phyloP scores from a whole-genome alignment of 805 yeast genomes.

The Candida boleticola region DNA sequence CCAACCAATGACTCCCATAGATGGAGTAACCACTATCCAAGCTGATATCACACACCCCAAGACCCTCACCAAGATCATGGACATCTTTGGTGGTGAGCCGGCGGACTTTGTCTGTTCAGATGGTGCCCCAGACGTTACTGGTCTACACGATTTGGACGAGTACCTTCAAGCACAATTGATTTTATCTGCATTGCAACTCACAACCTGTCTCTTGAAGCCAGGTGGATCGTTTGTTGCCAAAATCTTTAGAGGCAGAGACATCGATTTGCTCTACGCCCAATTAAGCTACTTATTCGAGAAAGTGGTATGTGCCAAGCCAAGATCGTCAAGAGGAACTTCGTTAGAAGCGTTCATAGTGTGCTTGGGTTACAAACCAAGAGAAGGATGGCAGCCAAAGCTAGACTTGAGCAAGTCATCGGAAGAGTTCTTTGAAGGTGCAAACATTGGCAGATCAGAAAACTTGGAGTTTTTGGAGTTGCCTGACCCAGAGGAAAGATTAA shows the following conservation, averaged over 20 bases:
- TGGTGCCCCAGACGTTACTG: slow-evolving; percentile 99
- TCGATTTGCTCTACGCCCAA: slow-evolving; percentile 91
- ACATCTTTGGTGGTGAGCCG: slow-evolving; percentile 82
- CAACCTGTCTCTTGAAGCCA: slow-evolving; percentile 82
- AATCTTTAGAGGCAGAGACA: slow-evolving; percentile 93
- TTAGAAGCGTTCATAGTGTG: slow-evolving; percentile 94
- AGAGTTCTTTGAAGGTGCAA: slow-evolving; percentile 70
- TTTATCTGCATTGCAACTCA: slow-evolving; percentile 84
- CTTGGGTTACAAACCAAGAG: slow-evolving; percentile 78
- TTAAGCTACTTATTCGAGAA: slow-evolving; percentile 79
- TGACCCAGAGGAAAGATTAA: slow-evolving; percentile 57
- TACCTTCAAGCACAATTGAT: slow-evolving; percentile 94
- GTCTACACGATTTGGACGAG: slow-evolving; percentile 93
- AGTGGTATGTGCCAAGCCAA: slow-evolving; percentile 93
- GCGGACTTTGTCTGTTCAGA: slow-evolving; percentile 97
- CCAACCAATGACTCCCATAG: slow-evolving; percentile 97
- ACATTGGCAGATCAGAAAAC: slow-evolving; percentile 54
- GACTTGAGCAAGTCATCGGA: slow-evolving; percentile 64
- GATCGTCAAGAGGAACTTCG: slow-evolving; percentile 93
- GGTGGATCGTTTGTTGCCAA: slow-evolving; percentile 96
- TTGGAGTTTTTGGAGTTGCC: slow-evolving; percentile 48
- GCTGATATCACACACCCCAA: slow-evolving; percentile 98
- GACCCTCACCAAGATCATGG: slow-evolving; percentile 72
- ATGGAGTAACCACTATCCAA: slow-evolving; percentile 83
- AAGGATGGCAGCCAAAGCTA: slow-evolving; percentile 75